Percentiles rank a stretch among this genome's conserved stretches.
These are phyloP conservation scores for Camellia japonica DNA, from an alignment of 148 eudicot species.

Conservation along the genomic window DNA sequence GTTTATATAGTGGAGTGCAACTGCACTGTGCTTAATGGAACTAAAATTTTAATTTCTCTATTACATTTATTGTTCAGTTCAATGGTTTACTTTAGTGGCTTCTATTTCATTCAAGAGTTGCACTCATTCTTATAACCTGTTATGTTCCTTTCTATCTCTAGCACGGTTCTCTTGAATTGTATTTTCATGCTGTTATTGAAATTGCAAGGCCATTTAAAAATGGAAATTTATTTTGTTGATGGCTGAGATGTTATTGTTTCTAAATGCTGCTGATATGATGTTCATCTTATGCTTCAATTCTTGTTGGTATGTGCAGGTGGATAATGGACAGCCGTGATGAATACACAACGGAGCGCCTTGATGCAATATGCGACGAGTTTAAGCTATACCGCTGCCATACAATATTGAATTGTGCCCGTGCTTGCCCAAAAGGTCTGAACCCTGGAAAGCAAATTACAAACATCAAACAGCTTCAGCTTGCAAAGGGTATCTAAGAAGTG, in stretches of 20 bases:
- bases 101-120: too few species aligned
- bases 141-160: not conserved
- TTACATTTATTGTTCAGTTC: too few species aligned
- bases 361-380: conserved; percentile 85
- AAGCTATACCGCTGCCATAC: conserved; percentile 98
- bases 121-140: too few species aligned
- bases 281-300: not conserved
- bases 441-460: conserved; percentile 85
- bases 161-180: not conserved
- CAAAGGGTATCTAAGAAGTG: conserved; percentile 8
- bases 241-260: not conserved
- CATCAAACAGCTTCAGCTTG: conserved; percentile 72
- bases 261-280: not conserved
- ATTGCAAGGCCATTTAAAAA: not conserved
- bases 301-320: conserved; percentile 58
- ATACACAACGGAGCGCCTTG: conserved; percentile 84
- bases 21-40: too few species aligned
- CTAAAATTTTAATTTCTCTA: too few species aligned
- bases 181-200: not conserved
- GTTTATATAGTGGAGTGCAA: conserved; percentile 23
- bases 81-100: too few species aligned
- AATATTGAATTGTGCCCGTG: conserved; percentile 89
- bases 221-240: not conserved
- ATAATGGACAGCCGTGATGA: conserved; percentile 99
- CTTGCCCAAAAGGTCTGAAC: conserved; percentile 96